phyloP scores from a whole-genome alignment of 2,329 filamentous ascomycete species.

The Tolypocladium endophyticum region DNA sequence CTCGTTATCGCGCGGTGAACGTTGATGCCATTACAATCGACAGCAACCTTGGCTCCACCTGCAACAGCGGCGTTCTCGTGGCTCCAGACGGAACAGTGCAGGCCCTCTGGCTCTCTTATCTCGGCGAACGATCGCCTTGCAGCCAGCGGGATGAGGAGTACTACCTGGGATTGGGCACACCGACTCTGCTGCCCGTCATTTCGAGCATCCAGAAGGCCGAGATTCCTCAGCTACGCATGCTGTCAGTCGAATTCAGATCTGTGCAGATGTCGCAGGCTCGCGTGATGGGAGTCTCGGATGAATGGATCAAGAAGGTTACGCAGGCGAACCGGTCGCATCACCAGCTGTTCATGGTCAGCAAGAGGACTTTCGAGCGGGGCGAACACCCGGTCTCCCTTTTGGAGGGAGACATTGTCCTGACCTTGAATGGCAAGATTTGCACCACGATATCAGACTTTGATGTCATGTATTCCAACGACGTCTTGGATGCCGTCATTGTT shows the following conservation, averaged over 20 bases:
- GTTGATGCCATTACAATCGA: slow-evolving; percentile 96
- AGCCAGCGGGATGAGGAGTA: slow-evolving; percentile 90
- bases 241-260: slow-evolving; percentile 89
- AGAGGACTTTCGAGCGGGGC: slow-evolving; percentile 60
- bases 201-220: slow-evolving; percentile 72
- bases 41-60: slow-evolving; percentile 81
- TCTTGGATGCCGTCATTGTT: slow-evolving; percentile 76
- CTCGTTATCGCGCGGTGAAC: slow-evolving; percentile 88
- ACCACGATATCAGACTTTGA: slow-evolving; percentile 90
- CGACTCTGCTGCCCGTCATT: slow-evolving; percentile 80
- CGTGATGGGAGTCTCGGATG: slow-evolving; percentile 92
- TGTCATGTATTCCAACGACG: slow-evolving; percentile 85
- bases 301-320: slow-evolving; percentile 89
- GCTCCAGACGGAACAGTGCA: slow-evolving; percentile 86
- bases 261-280: slow-evolving; percentile 95
- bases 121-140: slow-evolving; percentile 74
- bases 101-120: slow-evolving; percentile 92
- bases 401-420: slow-evolving; percentile 88
- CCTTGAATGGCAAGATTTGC: slow-evolving; percentile 82
- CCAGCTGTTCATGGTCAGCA: slow-evolving; percentile 97
- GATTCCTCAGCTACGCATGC: slow-evolving; percentile 73
- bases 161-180: slow-evolving; percentile 83
- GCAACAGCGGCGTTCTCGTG: slow-evolving; percentile 86
- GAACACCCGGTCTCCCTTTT: slow-evolving; percentile 48
- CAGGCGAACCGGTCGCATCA: slow-evolving; percentile 83